A percentile compares a stretch with the other conserved stretches of the same genome.
phyloP scores from a whole-genome alignment of 2,329 filamentous ascomycete species.

The Blastomyces emzantsi region DNA sequence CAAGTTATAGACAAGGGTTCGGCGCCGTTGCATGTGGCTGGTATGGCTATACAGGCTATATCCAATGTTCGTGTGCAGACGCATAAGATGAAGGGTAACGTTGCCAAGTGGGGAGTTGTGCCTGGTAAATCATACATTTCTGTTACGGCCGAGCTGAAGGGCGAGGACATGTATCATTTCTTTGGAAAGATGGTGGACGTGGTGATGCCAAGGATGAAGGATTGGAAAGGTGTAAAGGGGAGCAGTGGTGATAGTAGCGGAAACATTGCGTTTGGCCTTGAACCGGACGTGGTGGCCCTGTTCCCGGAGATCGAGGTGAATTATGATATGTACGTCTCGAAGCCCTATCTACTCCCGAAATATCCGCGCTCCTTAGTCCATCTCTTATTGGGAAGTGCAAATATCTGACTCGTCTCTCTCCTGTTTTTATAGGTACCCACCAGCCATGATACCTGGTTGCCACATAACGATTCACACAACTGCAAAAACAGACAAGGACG shows the following conservation, averaged over 20 bases:
- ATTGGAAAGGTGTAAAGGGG: slow-evolving; percentile 74
- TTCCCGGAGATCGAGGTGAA: slow-evolving; percentile 96
- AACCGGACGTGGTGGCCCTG: slow-evolving; percentile 62
- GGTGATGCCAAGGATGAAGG: slow-evolving; percentile 90
- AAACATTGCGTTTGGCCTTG: slow-evolving; percentile 76
- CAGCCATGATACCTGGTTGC: slow-evolving; percentile 74
- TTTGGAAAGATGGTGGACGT: slow-evolving; percentile 82
- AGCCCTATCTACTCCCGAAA: neutral
- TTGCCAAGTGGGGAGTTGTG: slow-evolving; percentile 65
- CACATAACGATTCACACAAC: slow-evolving; percentile 77
- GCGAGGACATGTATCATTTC: slow-evolving; percentile 81
- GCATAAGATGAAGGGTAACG: slow-evolving; percentile 60
- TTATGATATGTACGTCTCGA: slow-evolving; percentile 66
- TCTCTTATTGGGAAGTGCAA: slow-evolving; percentile 1
- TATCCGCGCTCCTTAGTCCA: neutral
- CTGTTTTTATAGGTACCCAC: slow-evolving; percentile 45
- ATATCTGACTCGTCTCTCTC: slow-evolving; percentile 8
- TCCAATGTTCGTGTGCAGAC: slow-evolving; percentile 64
- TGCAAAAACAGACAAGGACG: slow-evolving; percentile 76
- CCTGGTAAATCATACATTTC: slow-evolving; percentile 60
- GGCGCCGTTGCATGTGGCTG: slow-evolving; percentile 68
- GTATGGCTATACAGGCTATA: slow-evolving; percentile 77
- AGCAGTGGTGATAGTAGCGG: slow-evolving; percentile 77
- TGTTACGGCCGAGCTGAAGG: slow-evolving; percentile 66
- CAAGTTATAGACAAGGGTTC: slow-evolving; percentile 59